Evolutionary conservation across 2,329 filamentous ascomycete species (phyloP), one percentile per base, ranked within the genome.

Genomic region (Chalaropsis ovoidea): DNA sequence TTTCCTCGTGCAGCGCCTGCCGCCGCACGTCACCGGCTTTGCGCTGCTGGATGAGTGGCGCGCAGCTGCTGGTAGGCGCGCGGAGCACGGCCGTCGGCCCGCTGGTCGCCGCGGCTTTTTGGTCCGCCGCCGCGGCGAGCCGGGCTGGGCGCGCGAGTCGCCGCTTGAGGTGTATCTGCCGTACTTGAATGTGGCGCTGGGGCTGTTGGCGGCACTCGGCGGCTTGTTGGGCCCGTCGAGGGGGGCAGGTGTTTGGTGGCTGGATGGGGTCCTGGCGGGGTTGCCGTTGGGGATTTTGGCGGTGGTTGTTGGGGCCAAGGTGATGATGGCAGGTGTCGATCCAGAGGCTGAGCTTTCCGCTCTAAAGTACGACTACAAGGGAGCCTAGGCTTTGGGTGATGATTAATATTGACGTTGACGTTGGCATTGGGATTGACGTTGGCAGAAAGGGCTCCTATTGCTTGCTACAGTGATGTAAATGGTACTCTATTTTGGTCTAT

Each of bases 291-390:
- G 85, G 1, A 80, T 90, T 0, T 85, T 88, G 70, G 78, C 69
- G 0, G 77, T 88, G 22, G 79, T 85, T 5, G 70, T 90, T 66
- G 74, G 81, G 60, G 83, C 83, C 39, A 85, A 90, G 74, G 75
- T 82, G 63, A 78, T 87, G 71, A 85, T 91, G 81, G 80, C 81
- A 2, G 80, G 84, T 61, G 81, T 91, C 8, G 86, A 91, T 75
- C 82, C 88, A 4, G 85, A 83, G 71, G 76, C 77, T 68, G 87
- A 88, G 71, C 74, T 92, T 70, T 77, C 80, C 61, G 77, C 75
- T 64, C 76, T 89, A 71, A 82, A 77, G 72, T 89, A 89, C 75
- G 78, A 80, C 64, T 87, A 84, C 71, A 89, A 87, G 71, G 86
- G 86, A 2, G 86, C 86, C 52, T 88, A 70, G 41, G 72, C 7